Percentiles rank a stretch among this genome's conserved stretches.
Conservation (phyloP, 2,329 filamentous ascomycete genomes). For the Cucurbitaria berberidis region DNA sequence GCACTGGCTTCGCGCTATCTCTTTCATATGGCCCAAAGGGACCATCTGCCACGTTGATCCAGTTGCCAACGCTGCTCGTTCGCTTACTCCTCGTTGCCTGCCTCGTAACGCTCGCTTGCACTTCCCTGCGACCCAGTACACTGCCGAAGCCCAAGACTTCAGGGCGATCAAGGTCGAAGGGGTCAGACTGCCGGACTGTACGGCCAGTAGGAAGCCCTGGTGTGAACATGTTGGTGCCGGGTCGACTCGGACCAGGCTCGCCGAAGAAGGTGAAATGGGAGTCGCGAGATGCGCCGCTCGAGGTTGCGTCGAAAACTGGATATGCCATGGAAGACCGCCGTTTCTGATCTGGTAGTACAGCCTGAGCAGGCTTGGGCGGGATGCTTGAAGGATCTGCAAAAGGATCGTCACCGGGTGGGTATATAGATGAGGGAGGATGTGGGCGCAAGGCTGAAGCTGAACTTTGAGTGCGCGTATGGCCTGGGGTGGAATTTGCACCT, state of each 20-base stretch:
- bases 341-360: constrained; percentile 31
- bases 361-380: constrained; percentile 32
- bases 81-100: constrained; percentile 35
- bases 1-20: constrained; percentile 18
- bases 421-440: constrained; percentile 38
- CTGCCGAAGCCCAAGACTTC: constrained; percentile 46
- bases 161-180: constrained; percentile 50
- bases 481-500: constrained; percentile 14
- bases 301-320: constrained; percentile 33
- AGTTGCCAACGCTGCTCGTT: constrained; percentile 39
- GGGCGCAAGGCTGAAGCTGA: constrained; percentile 38
- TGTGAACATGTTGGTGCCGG: constrained; percentile 35
- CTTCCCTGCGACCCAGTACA: constrained; percentile 33
- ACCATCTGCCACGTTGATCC: constrained; percentile 29
- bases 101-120: constrained; percentile 38
- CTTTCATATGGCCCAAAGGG: constrained; percentile 25
- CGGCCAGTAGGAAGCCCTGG: constrained; percentile 22
- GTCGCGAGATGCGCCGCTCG: constrained; percentile 31
- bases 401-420: constrained; percentile 30
- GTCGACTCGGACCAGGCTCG: constrained; percentile 45
- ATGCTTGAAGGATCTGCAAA: constrained; percentile 34
- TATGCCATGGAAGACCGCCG: constrained; percentile 31
- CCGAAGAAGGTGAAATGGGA: constrained; percentile 39
- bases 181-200: constrained; percentile 47
- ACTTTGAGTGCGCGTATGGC: constrained; percentile 40